These are phyloP conservation scores for Sordaria brevicollis DNA, from an alignment of 495 filamentous ascomycete genomes.

Conservation along the genomic window DNA sequence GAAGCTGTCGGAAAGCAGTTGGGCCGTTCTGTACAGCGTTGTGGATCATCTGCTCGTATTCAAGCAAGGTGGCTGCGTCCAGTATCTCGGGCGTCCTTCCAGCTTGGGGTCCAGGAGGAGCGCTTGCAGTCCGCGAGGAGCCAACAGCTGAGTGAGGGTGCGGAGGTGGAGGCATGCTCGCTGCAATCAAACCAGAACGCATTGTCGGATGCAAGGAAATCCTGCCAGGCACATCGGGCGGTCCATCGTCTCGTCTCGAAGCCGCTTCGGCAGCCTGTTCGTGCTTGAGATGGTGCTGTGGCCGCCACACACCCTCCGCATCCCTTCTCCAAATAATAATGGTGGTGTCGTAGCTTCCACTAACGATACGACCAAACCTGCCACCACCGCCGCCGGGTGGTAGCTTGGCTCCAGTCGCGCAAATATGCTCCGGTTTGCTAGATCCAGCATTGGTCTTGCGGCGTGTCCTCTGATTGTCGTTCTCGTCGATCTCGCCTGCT, in stretches of 20 bases:
- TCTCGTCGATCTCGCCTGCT: conserved; percentile 41
- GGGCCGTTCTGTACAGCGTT: conserved; percentile 31
- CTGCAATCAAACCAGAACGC: neutral
- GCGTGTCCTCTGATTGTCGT: conserved; percentile 18
- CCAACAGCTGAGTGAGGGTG: neutral
- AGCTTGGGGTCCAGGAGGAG: neutral
- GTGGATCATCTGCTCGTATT: conserved; percentile 33
- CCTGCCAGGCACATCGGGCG: neutral
- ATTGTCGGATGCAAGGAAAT: conserved; percentile 13
- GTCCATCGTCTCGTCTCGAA: conserved; percentile 3
- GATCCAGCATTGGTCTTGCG: conserved; percentile 66
- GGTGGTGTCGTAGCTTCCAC: conserved; percentile 89
- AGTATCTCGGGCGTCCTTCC: neutral
- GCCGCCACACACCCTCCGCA: conserved; percentile 68
- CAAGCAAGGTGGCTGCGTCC: conserved; percentile 5
- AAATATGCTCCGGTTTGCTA: conserved; percentile 61
- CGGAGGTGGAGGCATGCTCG: neutral
- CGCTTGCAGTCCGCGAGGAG: neutral
- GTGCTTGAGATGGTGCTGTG: conserved; percentile 61
- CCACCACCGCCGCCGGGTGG: conserved; percentile 85
- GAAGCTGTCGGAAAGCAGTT: conserved; percentile 29
- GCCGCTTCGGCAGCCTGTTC: conserved; percentile 42
- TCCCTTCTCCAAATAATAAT: conserved; percentile 91
- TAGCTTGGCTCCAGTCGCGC: conserved; percentile 67
- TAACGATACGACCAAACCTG: conserved; percentile 78